Evolutionary conservation across 305 asterid genomes (phyloP).

Genomic region (Plantago lanceolata): DNA sequence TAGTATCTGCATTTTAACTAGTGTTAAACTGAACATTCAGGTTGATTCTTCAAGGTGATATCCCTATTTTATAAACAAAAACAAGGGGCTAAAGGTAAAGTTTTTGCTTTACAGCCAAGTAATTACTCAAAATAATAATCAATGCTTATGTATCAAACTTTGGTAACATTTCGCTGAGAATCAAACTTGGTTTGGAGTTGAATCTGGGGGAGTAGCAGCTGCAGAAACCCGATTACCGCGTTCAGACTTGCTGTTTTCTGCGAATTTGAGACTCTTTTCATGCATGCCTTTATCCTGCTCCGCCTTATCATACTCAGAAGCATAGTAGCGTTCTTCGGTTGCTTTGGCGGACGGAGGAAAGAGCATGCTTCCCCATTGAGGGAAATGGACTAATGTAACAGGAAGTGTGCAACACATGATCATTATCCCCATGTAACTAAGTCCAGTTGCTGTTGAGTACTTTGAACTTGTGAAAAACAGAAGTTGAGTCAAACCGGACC

Average conservation of each 20-base stretch:
- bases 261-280: constrained; percentile 33
- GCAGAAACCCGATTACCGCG: constrained; percentile 34
- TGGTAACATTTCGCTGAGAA: too few relatives aligned
- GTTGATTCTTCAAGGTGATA: too few relatives aligned
- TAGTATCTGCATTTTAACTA: too few relatives aligned
- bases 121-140: too few relatives aligned
- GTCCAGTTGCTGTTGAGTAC: constrained; percentile 29
- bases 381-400: constrained; percentile 32
- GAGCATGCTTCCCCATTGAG: constrained; percentile 54
- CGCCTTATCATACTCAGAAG: constrained; percentile 33
- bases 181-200: constrained; percentile 8
- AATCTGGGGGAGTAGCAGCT: constrained; percentile 21
- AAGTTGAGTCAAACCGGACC: constrained; percentile 19
- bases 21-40: too few relatives aligned
- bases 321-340: constrained; percentile 36
- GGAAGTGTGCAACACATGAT: constrained; percentile 35
- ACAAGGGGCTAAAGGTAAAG: too few relatives aligned
- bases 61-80: too few relatives aligned
- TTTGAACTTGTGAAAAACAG: constrained; percentile 20
- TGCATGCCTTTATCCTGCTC: constrained; percentile 42
- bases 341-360: constrained; percentile 28
- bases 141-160: too few relatives aligned
- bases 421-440: constrained; percentile 40
- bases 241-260: constrained; percentile 35
- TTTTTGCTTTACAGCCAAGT: too few relatives aligned